Evolutionary conservation across 495 filamentous ascomycete species (phyloP).

Genomic region (Melanomma pulvis-pyrius): DNA sequence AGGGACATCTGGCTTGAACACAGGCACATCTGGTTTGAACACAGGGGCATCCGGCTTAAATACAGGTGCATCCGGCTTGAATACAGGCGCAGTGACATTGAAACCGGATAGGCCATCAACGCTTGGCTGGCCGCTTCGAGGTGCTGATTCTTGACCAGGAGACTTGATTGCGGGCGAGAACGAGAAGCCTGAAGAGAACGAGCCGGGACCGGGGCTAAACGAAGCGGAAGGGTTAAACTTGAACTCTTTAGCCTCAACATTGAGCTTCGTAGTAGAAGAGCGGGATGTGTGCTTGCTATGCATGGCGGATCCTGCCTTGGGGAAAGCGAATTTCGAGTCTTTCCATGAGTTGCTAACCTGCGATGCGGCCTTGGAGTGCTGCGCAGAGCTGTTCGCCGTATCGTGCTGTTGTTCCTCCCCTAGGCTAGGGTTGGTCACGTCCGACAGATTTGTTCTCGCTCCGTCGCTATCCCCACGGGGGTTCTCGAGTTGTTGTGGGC

Average conservation of each 20-base stretch:
- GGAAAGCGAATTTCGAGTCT: constrained; percentile 45
- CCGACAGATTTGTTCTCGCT: constrained; percentile 34
- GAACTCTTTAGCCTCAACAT: constrained; percentile 87
- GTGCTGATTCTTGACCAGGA: constrained; percentile 6
- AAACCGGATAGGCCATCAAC: constrained; percentile 48
- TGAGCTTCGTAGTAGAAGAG: constrained; percentile 73
- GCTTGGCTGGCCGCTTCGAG: constrained; percentile 30
- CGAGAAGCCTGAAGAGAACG: constrained; percentile 53
- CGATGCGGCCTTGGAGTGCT: constrained; percentile 36
- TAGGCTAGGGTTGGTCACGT: constrained; percentile 38
- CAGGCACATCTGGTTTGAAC: constrained; percentile 53
- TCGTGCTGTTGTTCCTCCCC: constrained; percentile 21
- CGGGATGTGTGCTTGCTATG: constrained; percentile 62
- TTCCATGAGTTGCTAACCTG: constrained; percentile 56
- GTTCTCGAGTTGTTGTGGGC: constrained; percentile 22
- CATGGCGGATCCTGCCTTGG: constrained; percentile 30
- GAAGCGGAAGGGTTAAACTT: constrained; percentile 70
- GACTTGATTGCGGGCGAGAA: constrained; percentile 53
- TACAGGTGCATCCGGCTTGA: constrained; percentile 60
- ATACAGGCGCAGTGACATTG: constrained; percentile 70
- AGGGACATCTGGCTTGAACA: constrained; percentile 25
- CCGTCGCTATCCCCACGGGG: constrained; percentile 33
- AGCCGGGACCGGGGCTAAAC: constrained; percentile 62
- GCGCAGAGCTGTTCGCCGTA: constrained; percentile 16
- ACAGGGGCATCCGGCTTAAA: constrained; percentile 26